phyloP scores from a whole-genome alignment of 192 early-diverging fungal species.

The Gonapodya sp. region DNA sequence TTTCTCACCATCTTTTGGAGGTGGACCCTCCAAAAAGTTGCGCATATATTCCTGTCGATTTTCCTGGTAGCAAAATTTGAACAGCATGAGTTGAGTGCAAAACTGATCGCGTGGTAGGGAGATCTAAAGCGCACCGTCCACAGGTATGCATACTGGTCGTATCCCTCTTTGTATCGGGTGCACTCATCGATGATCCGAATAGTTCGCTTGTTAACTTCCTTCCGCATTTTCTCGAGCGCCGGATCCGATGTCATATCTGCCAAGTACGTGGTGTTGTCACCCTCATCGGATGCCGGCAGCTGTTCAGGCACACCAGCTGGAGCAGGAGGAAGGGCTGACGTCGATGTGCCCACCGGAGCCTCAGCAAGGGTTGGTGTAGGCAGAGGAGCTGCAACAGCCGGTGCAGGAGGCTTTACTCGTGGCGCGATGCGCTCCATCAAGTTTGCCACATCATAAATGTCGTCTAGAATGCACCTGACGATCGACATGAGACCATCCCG shows the following conservation, averaged over 20 bases:
- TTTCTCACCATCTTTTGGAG: constrained; percentile 24
- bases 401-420: constrained; percentile 8
- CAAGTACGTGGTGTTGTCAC: constrained; percentile 41
- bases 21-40: constrained; percentile 33
- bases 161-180: constrained; percentile 37
- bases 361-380: neutral
- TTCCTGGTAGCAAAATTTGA: constrained; percentile 27
- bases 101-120: too few species aligned
- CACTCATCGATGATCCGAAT: constrained; percentile 42
- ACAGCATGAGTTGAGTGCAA: constrained; percentile 6
- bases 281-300: constrained; percentile 3
- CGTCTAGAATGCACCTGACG: constrained; percentile 37
- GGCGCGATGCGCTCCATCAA: constrained; percentile 44
- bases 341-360: neutral
- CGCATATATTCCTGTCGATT: constrained; percentile 61
- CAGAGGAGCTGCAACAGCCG: constrained; percentile 3
- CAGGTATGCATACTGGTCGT: constrained; percentile 50
- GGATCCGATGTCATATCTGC: constrained; percentile 45
- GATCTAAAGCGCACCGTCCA: constrained; percentile 46
- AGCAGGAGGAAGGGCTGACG: neutral
- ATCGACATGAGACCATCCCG: constrained; percentile 30
- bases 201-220: constrained; percentile 30
- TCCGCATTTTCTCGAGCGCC: constrained; percentile 24
- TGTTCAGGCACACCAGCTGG: neutral
- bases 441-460: constrained; percentile 44